Evolutionary conservation across 2,329 filamentous ascomycete species (phyloP).

Genomic region (Graphilbum fragrans): DNA sequence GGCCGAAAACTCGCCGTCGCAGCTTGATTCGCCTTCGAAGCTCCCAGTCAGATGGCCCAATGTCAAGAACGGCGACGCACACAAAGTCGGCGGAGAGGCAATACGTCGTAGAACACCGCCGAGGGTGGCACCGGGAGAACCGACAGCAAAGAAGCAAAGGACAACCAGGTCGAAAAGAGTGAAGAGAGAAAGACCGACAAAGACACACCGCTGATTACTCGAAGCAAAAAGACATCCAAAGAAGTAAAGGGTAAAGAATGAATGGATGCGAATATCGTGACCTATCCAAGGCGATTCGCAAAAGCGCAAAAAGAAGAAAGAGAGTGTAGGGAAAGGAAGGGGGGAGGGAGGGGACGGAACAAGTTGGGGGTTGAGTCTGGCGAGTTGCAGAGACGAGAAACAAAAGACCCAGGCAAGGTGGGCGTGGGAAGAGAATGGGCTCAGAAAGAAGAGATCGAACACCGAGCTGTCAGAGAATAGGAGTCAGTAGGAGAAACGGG

Average conservation of each 20-base stretch:
- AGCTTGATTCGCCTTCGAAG: too few relatives aligned
- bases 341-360: neutral
- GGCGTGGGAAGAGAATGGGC: too few relatives aligned
- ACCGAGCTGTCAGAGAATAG: too few relatives aligned
- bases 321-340: conserved; percentile 1
- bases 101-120: neutral
- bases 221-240: neutral
- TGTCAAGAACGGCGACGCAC: neutral
- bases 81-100: neutral
- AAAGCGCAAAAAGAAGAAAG: conserved; percentile 11
- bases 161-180: neutral
- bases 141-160: too few relatives aligned
- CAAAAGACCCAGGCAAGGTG: too few relatives aligned
- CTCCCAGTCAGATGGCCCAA: too few relatives aligned
- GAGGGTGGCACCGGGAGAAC: too few relatives aligned
- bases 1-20: too few relatives aligned
- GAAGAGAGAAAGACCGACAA: neutral
- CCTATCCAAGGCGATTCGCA: neutral
- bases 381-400: neutral
- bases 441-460: too few relatives aligned
- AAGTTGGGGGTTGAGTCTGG: neutral
- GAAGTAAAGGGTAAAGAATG: neutral
- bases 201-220: neutral
- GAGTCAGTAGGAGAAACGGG: too few relatives aligned
- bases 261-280: neutral